Base-by-base conservation (phyloP, 345 rosid species). In the Pelargonium nanum region DNA sequence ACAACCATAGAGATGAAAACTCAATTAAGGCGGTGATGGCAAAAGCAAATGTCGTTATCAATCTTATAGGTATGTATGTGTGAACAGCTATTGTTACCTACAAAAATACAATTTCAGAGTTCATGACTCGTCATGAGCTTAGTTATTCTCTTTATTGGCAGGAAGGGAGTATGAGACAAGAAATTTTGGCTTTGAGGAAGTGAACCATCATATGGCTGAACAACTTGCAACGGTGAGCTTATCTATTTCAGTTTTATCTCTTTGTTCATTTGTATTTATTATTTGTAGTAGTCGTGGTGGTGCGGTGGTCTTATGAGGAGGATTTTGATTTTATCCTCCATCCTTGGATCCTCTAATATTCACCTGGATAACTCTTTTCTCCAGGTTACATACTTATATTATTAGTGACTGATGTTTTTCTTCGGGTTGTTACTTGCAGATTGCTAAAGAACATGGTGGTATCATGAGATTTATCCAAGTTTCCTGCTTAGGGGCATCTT, bases 21-120 rank as follows among this genome's bases (percentile, higher is more conserved):
- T 90, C 97, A 13, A 78, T 94, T 66, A 94, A 94, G 81, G 96
- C 99, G 68, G 96, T 83, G 56, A 87, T 94, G 97, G 97, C 99
- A 26, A 94, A 94, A 81, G 99, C 99, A 63, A 94, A 94, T 73
- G 93, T 90, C 23, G 95, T 94, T 51, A 84, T 94, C 77, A 94
- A 90, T 79, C 97, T 94, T 50, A 85, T 94, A 30, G 99, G 99
- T 90, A 82, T 10, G 22, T 50, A 22, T 6, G 0, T 30, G 44
- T 25, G 24, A 19, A 21, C 24, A 40, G 44, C 58, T 72, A 12
- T 44, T 65, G 53, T 63, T 44, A 8, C 58, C 16, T 34, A 56
- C 32, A 21, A 52, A 45, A 45, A 3, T 40, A 40, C 15, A 12
- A 55, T n/a, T 22, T 22, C 34, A 58, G 54, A 55, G 58, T 30